These are phyloP conservation scores for Nakazawaea ishiwadae DNA, from an alignment of 805 yeast species.

Conservation along the genomic window DNA sequence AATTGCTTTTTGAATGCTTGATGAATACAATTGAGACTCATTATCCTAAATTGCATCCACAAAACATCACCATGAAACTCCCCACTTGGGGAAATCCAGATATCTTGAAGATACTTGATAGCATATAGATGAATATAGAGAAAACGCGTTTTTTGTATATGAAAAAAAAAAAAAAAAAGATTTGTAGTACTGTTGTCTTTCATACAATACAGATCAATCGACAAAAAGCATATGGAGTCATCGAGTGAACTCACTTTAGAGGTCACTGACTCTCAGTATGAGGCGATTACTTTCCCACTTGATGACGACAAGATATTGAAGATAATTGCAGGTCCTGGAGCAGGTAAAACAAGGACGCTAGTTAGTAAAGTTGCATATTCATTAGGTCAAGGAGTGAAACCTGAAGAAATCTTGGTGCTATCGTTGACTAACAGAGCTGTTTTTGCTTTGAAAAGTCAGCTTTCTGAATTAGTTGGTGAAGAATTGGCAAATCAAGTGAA, in stretches of 20 bases:
- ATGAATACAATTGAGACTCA: constrained; percentile 23
- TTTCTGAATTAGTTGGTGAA: constrained; percentile 27
- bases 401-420: constrained; percentile 54
- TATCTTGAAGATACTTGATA: neutral
- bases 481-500: constrained; percentile 29
- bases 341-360: constrained; percentile 65
- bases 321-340: constrained; percentile 68
- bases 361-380: constrained; percentile 47
- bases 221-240: neutral
- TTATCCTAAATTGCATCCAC: constrained; percentile 31
- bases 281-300: constrained; percentile 39
- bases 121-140: neutral
- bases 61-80: constrained; percentile 17
- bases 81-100: constrained; percentile 19
- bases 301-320: constrained; percentile 37
- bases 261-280: constrained; percentile 41
- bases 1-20: constrained; percentile 30
- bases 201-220: no score
- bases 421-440: constrained; percentile 72
- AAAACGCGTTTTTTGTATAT: neutral
- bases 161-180: no score
- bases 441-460: constrained; percentile 33
- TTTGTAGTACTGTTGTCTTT: no score
- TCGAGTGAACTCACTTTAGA: constrained; percentile 14
- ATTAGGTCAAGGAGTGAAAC: constrained; percentile 34